Conservation (phyloP, 805 yeast species). For the Starmerella cellae region DNA sequence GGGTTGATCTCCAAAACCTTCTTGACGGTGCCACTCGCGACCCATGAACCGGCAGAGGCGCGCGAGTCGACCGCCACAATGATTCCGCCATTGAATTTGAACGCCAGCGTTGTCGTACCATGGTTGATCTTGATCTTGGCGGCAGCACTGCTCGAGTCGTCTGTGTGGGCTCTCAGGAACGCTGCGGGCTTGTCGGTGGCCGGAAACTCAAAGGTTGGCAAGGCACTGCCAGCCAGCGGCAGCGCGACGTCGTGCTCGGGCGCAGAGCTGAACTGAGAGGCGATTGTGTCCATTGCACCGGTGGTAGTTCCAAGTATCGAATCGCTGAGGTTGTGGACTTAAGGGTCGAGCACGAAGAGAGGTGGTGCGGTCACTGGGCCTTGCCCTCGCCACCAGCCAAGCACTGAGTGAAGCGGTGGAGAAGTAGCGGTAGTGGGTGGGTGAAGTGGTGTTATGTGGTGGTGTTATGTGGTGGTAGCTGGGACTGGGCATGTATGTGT, state of each 20-base stretch:
- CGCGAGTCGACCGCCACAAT: conserved; percentile 93
- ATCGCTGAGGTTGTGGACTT: no score
- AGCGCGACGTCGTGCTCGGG: conserved; percentile 2
- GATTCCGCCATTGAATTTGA: conserved; percentile 90
- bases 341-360: no score
- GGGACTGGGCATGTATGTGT: no score
- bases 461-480: no score
- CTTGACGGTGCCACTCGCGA: conserved; percentile 94
- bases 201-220: conserved; percentile 42
- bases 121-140: conserved; percentile 94
- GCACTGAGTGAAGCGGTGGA: no score
- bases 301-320: no score
- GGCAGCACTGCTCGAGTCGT: conserved; percentile 82
- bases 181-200: conserved; percentile 82
- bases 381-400: conserved; percentile 4
- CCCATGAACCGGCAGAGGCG: conserved; percentile 96
- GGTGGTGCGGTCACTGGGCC: not conserved
- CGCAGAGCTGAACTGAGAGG: conserved; percentile 17
- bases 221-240: not conserved
- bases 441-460: no score
- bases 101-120: conserved; percentile 97
- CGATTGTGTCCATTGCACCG: conserved; percentile 26
- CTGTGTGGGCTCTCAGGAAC: conserved; percentile 94
- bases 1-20: conserved; percentile 96
- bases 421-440: no score